These are phyloP conservation scores for Ceratobasidium sp. DNA, from an alignment of 1,284 basidiomycete genomes.

Conservation along the genomic window DNA sequence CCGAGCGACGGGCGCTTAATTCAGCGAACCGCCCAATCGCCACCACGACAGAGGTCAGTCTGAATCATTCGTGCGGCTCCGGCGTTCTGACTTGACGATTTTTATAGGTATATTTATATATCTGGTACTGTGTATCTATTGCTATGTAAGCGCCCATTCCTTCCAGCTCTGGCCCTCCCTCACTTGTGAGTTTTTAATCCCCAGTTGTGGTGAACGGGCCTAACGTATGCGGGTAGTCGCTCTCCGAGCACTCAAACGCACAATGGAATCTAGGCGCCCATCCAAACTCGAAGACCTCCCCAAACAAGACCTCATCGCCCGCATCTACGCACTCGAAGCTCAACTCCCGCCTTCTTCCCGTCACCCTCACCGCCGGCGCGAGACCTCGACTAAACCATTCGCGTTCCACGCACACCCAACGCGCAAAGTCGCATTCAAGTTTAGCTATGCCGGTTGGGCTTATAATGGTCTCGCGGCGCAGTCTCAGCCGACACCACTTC, in stretches of 20 bases:
- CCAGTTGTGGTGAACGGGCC: too few relatives aligned
- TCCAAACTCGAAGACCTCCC: slow-evolving; percentile 44
- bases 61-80: not conserved
- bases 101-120: not conserved
- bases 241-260: slow-evolving; percentile 17
- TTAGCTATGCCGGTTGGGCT: slow-evolving; percentile 91
- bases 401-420: slow-evolving; percentile 75
- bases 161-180: not conserved
- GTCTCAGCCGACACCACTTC: slow-evolving; percentile 71
- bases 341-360: slow-evolving; percentile 45
- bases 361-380: slow-evolving; percentile 11
- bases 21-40: slow-evolving; percentile 2
- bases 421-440: slow-evolving; percentile 91
- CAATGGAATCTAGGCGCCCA: slow-evolving; percentile 3
- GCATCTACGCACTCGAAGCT: slow-evolving; percentile 66
- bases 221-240: slow-evolving; percentile 33
- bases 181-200: slow-evolving; percentile 14
- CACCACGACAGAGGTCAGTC: slow-evolving; percentile 11
- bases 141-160: not conserved
- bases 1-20: slow-evolving; percentile 21
- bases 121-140: not conserved
- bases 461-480: slow-evolving; percentile 93
- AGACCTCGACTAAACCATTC: slow-evolving; percentile 53
- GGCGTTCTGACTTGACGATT: not conserved
- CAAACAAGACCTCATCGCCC: slow-evolving; percentile 72